Base-by-base conservation (phyloP, 2,329 filamentous ascomycete species). In the Atkinsonella hypoxylon region DNA sequence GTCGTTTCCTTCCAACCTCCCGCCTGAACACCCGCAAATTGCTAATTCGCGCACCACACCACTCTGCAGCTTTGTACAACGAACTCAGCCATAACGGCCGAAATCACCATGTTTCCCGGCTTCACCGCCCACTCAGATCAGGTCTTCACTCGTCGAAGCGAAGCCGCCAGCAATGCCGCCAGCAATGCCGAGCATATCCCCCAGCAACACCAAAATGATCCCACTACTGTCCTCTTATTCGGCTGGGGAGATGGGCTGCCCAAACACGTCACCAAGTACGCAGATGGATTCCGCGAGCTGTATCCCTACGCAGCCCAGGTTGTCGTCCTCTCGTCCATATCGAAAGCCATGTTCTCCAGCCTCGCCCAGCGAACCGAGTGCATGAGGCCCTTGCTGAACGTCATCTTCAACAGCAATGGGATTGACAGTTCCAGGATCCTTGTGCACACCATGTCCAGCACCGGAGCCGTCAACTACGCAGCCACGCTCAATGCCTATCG, bases 391-490 rank as follows among this genome's bases (percentile, higher is more conserved):
- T 62, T 77, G 36, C 55, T 76, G 34, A 62, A 73, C 45, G 64
- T 64, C 32, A 59, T 68, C 17, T 70, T 69, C 46, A 52, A 55
- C 20, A 45, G 42, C 51, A 48, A 45, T 51, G 3, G 54, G 52
- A 12, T 55, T 45, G 57, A 56, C 20, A 51, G 59, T 8, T 36
- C 41, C 34, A n/a, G 68, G 2, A 63, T 81, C 12, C 62, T 80
- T 17, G 59, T 76, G 1, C 77, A 81, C 50, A 64, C 67, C 55
- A 78, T 81, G 70, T 81, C 77, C 53, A 81, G 79, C 60, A 79
- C 77, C 0, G 78, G 78, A 13, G 75, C 70, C 15, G 76, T 77
- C 51, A 76, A 74, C 64, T 69, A 70, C 46, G 74, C 72, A 0
- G 69, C 75, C 1, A 70, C 73, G 0, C 58, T 78, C 12, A 67